Percentiles rank a stretch among this genome's conserved stretches.
These are phyloP conservation scores for Penicillium roqueforti DNA, from an alignment of 495 filamentous ascomycete species.

Conservation along the genomic window DNA sequence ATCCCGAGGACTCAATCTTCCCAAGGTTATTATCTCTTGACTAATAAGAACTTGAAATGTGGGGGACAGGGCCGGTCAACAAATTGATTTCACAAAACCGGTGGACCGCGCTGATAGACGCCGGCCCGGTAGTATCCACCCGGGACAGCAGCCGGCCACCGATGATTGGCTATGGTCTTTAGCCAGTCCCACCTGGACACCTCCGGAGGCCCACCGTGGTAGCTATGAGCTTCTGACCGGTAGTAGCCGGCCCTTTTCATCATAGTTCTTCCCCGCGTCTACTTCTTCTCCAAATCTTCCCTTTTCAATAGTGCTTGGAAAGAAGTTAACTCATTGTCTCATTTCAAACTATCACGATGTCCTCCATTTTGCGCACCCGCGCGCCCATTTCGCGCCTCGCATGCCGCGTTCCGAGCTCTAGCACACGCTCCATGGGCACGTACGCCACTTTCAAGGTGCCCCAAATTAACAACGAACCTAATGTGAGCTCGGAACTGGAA, in stretches of 20 bases:
- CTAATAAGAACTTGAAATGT: neutral
- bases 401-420: conserved; percentile 25
- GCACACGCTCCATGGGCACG: conserved; percentile 38
- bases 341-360: conserved; percentile 29
- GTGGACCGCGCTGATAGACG: neutral
- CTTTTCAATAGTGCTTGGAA: conserved; percentile 1
- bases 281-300: conserved; percentile 11
- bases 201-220: neutral
- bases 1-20: neutral
- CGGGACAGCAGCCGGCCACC: conserved; percentile 20
- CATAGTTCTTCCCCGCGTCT: conserved; percentile 23
- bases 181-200: neutral
- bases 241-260: conserved; percentile 26
- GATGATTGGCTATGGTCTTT: conserved; percentile 9
- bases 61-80: neutral
- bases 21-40: neutral
- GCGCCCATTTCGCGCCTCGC: conserved; percentile 28
- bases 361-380: conserved; percentile 31
- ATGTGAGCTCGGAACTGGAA: conserved; percentile 55
- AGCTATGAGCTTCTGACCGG: conserved; percentile 13
- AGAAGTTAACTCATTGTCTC: neutral
- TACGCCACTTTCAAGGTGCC: conserved; percentile 85
- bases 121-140: conserved; percentile 26
- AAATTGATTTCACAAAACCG: neutral
- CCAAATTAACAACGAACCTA: conserved; percentile 84